phyloP scores from a whole-genome alignment of 805 yeast genomes.

The Clavispora asparagi region DNA sequence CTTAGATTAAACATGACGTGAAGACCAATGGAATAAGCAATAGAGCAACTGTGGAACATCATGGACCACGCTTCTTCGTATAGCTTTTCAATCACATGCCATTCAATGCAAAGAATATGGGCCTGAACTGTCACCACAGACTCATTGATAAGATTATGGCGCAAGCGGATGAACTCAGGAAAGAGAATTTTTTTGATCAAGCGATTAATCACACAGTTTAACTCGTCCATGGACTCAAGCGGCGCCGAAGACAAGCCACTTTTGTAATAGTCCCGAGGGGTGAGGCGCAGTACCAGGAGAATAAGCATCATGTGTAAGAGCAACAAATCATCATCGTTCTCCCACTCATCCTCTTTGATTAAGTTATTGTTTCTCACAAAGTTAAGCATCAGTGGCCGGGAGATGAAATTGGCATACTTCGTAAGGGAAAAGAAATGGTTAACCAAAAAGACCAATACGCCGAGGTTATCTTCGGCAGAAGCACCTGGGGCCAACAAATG shows the following conservation, averaged over 20 bases:
- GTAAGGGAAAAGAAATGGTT: constrained; percentile 36
- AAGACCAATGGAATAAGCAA: constrained; percentile 47
- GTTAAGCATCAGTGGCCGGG: constrained; percentile 24
- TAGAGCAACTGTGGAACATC: constrained; percentile 45
- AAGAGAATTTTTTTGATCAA: constrained; percentile 23
- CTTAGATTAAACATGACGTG: constrained; percentile 39
- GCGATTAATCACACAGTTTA: constrained; percentile 13
- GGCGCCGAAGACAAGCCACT: constrained; percentile 5
- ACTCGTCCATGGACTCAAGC: constrained; percentile 14
- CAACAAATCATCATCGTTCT: constrained; percentile 44
- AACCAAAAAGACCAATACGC: constrained; percentile 20
- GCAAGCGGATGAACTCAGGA: constrained; percentile 40
- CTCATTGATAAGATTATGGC: constrained; percentile 43
- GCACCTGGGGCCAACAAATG: background rate
- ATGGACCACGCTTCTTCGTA: constrained; percentile 50
- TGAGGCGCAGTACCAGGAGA: constrained; percentile 32
- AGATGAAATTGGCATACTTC: constrained; percentile 38
- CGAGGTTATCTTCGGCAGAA: background rate
- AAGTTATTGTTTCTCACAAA: constrained; percentile 33
- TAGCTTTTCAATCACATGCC: constrained; percentile 43
- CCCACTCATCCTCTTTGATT: constrained; percentile 36
- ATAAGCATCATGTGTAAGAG: constrained; percentile 41
- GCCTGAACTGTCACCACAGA: constrained; percentile 45
- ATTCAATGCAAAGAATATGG: constrained; percentile 47
- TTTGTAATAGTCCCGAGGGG: constrained; percentile 22